Conservation (phyloP, 139 green algal genomes). For the Trebouxia sp. region DNA sequence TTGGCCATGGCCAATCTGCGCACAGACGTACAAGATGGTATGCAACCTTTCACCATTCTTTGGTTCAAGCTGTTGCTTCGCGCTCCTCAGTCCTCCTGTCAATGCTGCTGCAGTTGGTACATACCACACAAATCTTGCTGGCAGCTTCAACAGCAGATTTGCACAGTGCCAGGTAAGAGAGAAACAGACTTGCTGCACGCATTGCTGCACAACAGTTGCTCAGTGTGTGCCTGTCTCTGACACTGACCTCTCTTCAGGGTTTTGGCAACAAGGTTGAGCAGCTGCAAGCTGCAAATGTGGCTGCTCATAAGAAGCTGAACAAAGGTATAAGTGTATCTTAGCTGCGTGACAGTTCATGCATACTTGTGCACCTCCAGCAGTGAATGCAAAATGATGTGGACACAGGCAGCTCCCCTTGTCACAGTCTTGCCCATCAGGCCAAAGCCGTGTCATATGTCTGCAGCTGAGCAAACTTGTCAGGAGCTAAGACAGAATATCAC, state of each 20-base stretch:
- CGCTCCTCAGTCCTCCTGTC: too few relatives aligned
- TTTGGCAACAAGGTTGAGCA: not conserved
- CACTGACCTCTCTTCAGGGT: too few relatives aligned
- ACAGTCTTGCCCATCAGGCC: too few relatives aligned
- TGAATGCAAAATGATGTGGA: too few relatives aligned
- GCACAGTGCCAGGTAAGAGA: not conserved
- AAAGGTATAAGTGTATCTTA: not conserved
- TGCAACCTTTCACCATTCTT: too few relatives aligned
- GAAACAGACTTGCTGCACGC: not conserved
- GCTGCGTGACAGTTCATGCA: too few relatives aligned
- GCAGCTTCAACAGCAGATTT: conserved; percentile 1
- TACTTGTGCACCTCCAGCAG: too few relatives aligned
- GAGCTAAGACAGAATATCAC: not conserved
- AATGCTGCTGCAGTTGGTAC: not conserved
- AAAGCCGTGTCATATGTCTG: too few relatives aligned
- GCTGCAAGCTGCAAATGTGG: not conserved
- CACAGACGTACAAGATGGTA: conserved; percentile 16
- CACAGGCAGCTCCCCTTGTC: too few relatives aligned
- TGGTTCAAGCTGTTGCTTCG: too few relatives aligned
- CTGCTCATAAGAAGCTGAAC: not conserved
- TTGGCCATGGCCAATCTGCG: not conserved
- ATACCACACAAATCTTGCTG: not conserved
- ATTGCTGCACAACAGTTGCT: not conserved
- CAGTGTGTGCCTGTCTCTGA: too few relatives aligned
- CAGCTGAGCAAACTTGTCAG: not conserved